Base-by-base conservation (phyloP, 2,329 filamentous ascomycete genomes). In the Elsinoe perseae region DNA sequence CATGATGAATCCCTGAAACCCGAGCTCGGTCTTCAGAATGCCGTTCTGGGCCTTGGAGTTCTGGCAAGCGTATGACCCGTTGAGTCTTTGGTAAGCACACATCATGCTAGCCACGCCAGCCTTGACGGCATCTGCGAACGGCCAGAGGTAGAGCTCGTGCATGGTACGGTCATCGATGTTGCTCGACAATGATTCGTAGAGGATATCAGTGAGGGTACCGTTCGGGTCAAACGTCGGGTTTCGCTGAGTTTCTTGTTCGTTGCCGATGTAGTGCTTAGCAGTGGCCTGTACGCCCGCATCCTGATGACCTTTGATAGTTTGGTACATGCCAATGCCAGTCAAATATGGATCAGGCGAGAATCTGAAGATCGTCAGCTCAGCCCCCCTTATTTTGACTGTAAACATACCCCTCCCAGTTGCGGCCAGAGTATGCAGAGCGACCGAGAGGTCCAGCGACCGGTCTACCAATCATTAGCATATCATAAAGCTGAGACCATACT, bases 281-380 rank as follows among this genome's bases (percentile, higher is more conserved):
- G 76, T 75, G 2, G 80, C 75, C 56, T 81, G 80, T 0, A 79
- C 77, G 2, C 80, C 80, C 12, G 74, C 60, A 20, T 68, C 76
- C 61, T 84, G 81, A 46, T 80, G 80, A 1, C 80, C 80, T 62
- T 73, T 73, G 58, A 80, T 78, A 0, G 80, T 80, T 55, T 76
- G 64, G 5, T 73, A 72, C 27, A 71, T 78, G 1, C 72, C 78
- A 57, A 75, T 65, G 1, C 73, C 80, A 63, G 83, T 80, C 25
- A 90, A 75, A 2, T 81, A 80, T 0, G 86, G 86, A 64, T 91
- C 87, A 1, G 80, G 70, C 1, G 86, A 85, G 63, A 90, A 89
- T 0, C 28, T 30, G 28, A 30, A 30, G 28, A 10, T 5, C 6
- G 10, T 30, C 10, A 30, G 28, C 28, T 5, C 28, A 10, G 10